Percentiles rank a stretch among this genome's conserved stretches.
Conservation (phyloP, 148 eudicot genomes). For the Nyssa sinensis region DNA sequence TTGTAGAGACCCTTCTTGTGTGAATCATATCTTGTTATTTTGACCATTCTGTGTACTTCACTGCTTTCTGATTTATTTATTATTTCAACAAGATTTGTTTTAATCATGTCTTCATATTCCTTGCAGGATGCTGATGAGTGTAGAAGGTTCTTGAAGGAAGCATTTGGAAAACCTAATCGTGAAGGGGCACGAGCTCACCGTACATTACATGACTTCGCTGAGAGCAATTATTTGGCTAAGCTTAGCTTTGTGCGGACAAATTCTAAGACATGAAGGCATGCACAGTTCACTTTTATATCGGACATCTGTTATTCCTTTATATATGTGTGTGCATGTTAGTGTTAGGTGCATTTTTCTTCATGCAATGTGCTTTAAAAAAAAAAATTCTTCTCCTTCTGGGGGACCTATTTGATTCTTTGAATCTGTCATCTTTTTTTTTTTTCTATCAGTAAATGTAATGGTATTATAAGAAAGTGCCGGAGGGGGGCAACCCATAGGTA, state of each 20-base stretch:
- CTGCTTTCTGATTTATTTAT: background rate
- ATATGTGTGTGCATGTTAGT: background rate
- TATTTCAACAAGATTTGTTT: background rate
- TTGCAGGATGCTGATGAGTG: slow-evolving; percentile 72
- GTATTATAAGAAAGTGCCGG: too few relatives aligned
- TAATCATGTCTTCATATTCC: background rate
- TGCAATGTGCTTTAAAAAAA: background rate
- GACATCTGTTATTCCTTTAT: background rate
- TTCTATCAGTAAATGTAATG: too few relatives aligned
- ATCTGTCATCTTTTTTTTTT: background rate
- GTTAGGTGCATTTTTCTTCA: background rate
- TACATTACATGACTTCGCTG: slow-evolving; percentile 93
- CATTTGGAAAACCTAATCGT: slow-evolving; percentile 43
- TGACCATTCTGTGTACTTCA: background rate
- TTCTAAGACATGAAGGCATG: slow-evolving; percentile 36
- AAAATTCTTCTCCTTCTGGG: background rate
- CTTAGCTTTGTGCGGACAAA: slow-evolving; percentile 59
- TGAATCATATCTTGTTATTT: background rate
- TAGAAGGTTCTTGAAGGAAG: slow-evolving; percentile 68
- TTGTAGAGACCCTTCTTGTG: background rate
- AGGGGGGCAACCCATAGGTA: background rate
- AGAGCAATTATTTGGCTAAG: slow-evolving; percentile 74
- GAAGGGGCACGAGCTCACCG: slow-evolving; percentile 58
- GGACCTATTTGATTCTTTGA: background rate
- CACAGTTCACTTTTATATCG: background rate